A percentile compares a stretch with the other conserved stretches of the same genome.
phyloP scores from a whole-genome alignment of 768 basidiomycete species.

The Lactarius akahatsu region DNA sequence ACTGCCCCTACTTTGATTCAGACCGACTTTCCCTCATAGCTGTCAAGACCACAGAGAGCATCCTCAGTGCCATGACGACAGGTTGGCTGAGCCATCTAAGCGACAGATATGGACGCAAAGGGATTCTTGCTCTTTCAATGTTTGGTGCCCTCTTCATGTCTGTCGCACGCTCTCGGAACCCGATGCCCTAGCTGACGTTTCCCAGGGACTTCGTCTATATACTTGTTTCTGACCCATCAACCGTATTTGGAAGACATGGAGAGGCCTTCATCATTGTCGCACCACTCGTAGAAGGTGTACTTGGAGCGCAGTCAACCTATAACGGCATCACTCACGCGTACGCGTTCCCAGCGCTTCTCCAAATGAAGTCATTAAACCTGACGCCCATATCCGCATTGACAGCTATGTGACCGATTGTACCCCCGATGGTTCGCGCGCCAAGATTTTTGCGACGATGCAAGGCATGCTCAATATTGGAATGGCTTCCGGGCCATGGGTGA shows the following conservation, averaged over 20 bases:
- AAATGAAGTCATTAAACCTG: neutral
- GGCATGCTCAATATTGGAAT: constrained; percentile 31
- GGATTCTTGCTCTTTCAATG: constrained; percentile 27
- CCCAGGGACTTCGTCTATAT: constrained; percentile 29
- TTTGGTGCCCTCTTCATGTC: constrained; percentile 31
- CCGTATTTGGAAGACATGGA: constrained; percentile 25
- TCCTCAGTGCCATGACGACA: constrained; percentile 29
- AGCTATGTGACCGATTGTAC: constrained; percentile 30
- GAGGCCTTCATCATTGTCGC: constrained; percentile 29
- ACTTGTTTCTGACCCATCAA: constrained; percentile 26
- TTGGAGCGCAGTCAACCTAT: constrained; percentile 30
- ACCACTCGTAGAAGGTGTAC: constrained; percentile 29
- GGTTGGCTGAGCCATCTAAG: constrained; percentile 30
- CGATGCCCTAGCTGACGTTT: neutral
- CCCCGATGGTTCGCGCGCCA: constrained; percentile 28
- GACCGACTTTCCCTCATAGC: constrained; percentile 12
- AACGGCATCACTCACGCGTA: constrained; percentile 30
- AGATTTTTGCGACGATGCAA: constrained; percentile 30
- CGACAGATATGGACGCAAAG: constrained; percentile 28
- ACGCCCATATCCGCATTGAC: neutral
- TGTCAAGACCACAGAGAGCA: constrained; percentile 30
- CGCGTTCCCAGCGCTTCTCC: neutral
- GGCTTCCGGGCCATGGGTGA: constrained; percentile 29
- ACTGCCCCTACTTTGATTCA: neutral
- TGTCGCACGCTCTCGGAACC: neutral